Percentiles rank a stretch among this genome's conserved stretches.
Conservation (phyloP, 805 yeast genomes). For the Saturnispora halmiae region DNA sequence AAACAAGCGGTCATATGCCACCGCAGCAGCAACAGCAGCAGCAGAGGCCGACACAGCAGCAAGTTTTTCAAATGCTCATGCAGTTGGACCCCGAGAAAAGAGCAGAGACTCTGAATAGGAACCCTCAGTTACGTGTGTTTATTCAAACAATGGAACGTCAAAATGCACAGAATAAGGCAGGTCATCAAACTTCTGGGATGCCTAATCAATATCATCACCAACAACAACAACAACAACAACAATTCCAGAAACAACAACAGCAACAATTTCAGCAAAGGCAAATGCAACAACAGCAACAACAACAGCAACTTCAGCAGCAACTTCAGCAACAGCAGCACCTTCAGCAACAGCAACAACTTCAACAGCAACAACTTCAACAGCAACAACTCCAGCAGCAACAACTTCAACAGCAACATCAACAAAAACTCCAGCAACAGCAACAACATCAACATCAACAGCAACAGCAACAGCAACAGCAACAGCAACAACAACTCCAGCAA, state of each 20-base stretch:
- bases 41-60: conserved; percentile 22
- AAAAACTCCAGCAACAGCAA: not conserved
- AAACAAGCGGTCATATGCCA: not conserved
- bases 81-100: conserved; percentile 30
- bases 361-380: not conserved
- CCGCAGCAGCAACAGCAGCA: conserved; percentile 4
- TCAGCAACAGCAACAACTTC: not conserved
- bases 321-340: not conserved
- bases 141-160: conserved; percentile 30
- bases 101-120: conserved; percentile 24
- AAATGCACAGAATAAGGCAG: conserved; percentile 9
- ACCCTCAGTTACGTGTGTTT: conserved; percentile 29
- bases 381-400: not conserved
- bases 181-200: not conserved
- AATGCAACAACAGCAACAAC: conserved; percentile 8
- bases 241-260: conserved; percentile 7
- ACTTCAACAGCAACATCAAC: not conserved
- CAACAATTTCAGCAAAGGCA: conserved; percentile 10
- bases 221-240: conserved; percentile 11
- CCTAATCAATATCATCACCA: too few relatives aligned
- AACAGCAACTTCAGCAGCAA: not conserved
- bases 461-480: conserved; percentile 3
- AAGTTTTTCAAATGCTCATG: conserved; percentile 28
- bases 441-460: not conserved
- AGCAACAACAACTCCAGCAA: conserved; percentile 9